Evolutionary conservation across 305 asterid genomes (phyloP).

Genomic region (Ilex paraguariensis): DNA sequence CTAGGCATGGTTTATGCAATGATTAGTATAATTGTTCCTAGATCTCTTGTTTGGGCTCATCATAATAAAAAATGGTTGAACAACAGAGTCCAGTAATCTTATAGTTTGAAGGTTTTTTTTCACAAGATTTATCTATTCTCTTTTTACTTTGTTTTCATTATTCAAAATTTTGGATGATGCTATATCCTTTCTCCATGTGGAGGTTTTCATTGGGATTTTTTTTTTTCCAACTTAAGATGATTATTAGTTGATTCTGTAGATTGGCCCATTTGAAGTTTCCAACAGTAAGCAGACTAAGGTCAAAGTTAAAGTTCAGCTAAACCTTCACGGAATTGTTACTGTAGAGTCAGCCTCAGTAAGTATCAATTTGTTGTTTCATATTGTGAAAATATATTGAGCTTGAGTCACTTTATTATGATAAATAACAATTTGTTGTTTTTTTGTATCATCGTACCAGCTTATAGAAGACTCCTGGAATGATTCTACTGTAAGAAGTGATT

Average conservation of each 20-base stretch:
- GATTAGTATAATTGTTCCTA: no score
- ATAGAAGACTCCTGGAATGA: slow-evolving; percentile 47
- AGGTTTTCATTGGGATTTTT: neutral
- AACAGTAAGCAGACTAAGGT: slow-evolving; percentile 49
- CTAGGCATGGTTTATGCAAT: no score
- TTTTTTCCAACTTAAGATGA: slow-evolving; percentile 5
- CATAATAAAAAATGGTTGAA: no score
- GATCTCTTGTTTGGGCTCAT: no score
- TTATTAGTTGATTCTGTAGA: slow-evolving; percentile 32
- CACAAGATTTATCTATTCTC: no score
- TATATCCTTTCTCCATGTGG: neutral
- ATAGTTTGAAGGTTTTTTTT: no score
- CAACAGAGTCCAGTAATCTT: no score
- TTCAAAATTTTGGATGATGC: neutral
- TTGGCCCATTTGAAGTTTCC: slow-evolving; percentile 73
- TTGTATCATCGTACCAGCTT: slow-evolving; percentile 45
- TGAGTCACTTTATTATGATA: neutral
- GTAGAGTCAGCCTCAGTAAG: slow-evolving; percentile 75
- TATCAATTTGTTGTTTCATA: slow-evolving; percentile 16
- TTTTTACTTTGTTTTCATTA: no score
- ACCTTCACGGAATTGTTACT: slow-evolving; percentile 77
- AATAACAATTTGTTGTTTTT: slow-evolving; percentile 6
- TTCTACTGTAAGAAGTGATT: slow-evolving; percentile 27
- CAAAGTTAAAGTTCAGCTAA: slow-evolving; percentile 65
- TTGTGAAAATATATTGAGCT: slow-evolving; percentile 1